Evolutionary conservation across 371 early-diverging fungal genomes (phyloP).

Genomic region (Rhizopus stolonifer): DNA sequence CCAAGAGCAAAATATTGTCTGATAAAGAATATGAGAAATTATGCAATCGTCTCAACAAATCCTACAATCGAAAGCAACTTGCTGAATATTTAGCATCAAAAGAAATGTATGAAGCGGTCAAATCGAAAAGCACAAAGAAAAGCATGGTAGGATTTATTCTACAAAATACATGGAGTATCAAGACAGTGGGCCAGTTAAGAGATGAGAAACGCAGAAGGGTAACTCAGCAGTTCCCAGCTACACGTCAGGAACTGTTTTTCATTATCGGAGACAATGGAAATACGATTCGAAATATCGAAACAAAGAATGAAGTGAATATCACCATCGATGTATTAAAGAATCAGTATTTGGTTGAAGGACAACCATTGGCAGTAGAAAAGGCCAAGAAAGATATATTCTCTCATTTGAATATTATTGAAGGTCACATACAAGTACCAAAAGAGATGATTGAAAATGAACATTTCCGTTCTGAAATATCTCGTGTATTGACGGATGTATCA

Average conservation of each 20-base stretch:
- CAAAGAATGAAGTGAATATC: conserved; percentile 25
- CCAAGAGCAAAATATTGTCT: conserved; percentile 1
- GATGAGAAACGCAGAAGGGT: conserved; percentile 13
- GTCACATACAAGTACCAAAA: conserved; percentile 14
- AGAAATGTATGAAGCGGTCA: conserved; percentile 2
- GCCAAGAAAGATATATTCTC: conserved; percentile 23
- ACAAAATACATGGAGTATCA: conserved; percentile 23
- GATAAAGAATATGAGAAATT: conserved; percentile 15
- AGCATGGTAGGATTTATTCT: background rate
- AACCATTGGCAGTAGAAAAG: conserved; percentile 10
- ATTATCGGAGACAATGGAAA: conserved; percentile 36
- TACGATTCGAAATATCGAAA: conserved; percentile 28
- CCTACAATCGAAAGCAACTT: conserved; percentile 32
- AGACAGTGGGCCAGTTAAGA: conserved; percentile 14
- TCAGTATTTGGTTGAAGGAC: conserved; percentile 28
- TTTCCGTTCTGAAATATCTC: conserved; percentile 5
- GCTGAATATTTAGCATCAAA: conserved; percentile 20
- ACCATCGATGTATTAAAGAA: conserved; percentile 23
- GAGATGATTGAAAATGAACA: background rate
- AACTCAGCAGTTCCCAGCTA: conserved; percentile 15
- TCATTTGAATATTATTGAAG: conserved; percentile 17
- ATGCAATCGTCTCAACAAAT: conserved; percentile 7
- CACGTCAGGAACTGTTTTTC: conserved; percentile 34
- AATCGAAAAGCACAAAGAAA: conserved; percentile 1
- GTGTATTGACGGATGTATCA: conserved; percentile 26